phyloP scores from a whole-genome alignment of 1,139 yeast genomes.

The Scheffersomyces segobiensis region DNA sequence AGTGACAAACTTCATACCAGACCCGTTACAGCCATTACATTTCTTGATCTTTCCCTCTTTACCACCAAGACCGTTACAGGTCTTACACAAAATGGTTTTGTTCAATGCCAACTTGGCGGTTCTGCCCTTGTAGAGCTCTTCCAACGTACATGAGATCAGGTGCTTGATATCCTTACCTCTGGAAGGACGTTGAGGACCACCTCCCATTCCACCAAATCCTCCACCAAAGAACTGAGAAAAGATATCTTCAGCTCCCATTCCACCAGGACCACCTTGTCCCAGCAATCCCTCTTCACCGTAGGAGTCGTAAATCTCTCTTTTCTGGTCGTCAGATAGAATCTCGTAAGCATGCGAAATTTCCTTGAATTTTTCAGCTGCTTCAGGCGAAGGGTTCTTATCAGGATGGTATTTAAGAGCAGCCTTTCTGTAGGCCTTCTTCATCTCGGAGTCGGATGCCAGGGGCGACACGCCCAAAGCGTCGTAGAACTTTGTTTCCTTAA shows the following conservation, averaged over 20 bases:
- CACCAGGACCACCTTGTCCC: constrained; percentile 71
- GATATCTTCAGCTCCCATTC: constrained; percentile 80
- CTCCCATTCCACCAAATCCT: constrained; percentile 55
- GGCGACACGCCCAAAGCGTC: constrained; percentile 82
- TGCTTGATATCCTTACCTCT: constrained; percentile 91
- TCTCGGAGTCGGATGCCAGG: constrained; percentile 76
- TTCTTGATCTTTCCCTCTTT: constrained; percentile 86
- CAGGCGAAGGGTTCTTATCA: constrained; percentile 78
- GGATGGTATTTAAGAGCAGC: constrained; percentile 94
- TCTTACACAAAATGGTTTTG: constrained; percentile 83
- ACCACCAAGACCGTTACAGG: constrained; percentile 96
- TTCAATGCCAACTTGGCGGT: constrained; percentile 91
- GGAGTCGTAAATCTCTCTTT: constrained; percentile 85
- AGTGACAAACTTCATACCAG: constrained; percentile 88
- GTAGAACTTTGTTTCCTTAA: constrained; percentile 84
- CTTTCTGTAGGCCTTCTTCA: constrained; percentile 93
- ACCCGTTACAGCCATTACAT: constrained; percentile 85
- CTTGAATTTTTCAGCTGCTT: constrained; percentile 95
- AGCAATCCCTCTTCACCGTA: constrained; percentile 91
- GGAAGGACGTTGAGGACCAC: constrained; percentile 81
- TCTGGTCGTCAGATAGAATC: constrained; percentile 79
- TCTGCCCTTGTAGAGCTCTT: constrained; percentile 94
- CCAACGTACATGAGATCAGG: constrained; percentile 79
- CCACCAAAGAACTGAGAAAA: constrained; percentile 94
- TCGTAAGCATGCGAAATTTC: constrained; percentile 92